A percentile compares a stretch with the other conserved stretches of the same genome.
phyloP scores from a whole-genome alignment of 176 grass and related monocot species.

The Musa beccarii region DNA sequence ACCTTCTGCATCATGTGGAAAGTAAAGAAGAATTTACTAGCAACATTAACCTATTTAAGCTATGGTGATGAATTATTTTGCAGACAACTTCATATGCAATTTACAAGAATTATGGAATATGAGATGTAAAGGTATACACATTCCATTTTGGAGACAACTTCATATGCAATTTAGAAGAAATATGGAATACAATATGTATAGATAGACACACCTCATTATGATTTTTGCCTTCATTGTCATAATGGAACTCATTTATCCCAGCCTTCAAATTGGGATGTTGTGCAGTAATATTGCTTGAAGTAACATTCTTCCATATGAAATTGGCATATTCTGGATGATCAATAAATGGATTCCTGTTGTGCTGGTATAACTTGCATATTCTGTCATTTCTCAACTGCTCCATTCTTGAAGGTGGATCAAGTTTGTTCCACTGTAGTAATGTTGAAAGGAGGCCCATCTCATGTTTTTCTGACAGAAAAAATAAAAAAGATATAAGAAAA shows the following conservation, averaged over 20 bases:
- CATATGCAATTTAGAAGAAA: neutral
- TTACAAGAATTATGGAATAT: too few species aligned
- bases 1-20: neutral
- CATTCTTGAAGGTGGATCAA: constrained; percentile 56
- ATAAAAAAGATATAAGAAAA: constrained; percentile 6
- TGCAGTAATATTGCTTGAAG: constrained; percentile 10
- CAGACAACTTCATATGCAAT: too few species aligned
- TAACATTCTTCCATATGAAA: constrained; percentile 44
- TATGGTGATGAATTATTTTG: too few species aligned
- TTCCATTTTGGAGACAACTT: neutral
- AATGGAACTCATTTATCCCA: constrained; percentile 39
- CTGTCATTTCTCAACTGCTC: constrained; percentile 55
- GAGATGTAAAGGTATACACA: too few species aligned
- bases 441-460: constrained; percentile 67
- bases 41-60: too few species aligned
- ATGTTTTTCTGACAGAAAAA: constrained; percentile 29
- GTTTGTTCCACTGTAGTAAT: constrained; percentile 57
- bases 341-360: constrained; percentile 73
- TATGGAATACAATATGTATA: neutral
- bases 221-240: constrained; percentile 34
- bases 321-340: constrained; percentile 73
- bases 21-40: neutral
- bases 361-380: constrained; percentile 58
- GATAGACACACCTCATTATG: constrained; percentile 22
- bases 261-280: neutral